Evolutionary conservation across 306 rosid genomes (phyloP).

Genomic region (Sesbania bispinosa): DNA sequence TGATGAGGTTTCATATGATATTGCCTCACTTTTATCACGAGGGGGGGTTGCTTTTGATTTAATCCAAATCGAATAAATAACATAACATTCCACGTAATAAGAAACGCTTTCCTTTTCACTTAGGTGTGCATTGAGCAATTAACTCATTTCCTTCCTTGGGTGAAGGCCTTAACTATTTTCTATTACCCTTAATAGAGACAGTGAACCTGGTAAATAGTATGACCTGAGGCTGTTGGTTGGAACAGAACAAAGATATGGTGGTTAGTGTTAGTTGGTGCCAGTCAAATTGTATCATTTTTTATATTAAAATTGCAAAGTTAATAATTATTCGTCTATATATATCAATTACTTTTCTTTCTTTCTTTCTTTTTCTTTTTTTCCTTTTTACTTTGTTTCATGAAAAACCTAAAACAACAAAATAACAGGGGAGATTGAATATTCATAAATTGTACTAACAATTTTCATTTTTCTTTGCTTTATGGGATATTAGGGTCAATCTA

Average conservation of each 20-base stretch:
- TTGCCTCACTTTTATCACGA: slow-evolving; percentile 31
- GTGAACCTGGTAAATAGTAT: slow-evolving; percentile 1
- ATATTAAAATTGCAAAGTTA: background rate
- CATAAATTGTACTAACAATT: background rate
- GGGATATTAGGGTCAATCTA: too few species aligned
- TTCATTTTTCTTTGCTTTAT: background rate
- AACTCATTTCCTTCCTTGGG: background rate
- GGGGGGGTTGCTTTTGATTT: slow-evolving; percentile 24
- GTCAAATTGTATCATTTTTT: background rate
- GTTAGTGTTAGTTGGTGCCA: slow-evolving; percentile 20
- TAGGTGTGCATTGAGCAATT: slow-evolving; percentile 12
- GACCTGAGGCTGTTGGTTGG: slow-evolving; percentile 9
- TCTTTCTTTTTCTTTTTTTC: too few species aligned
- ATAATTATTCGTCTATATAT: background rate
- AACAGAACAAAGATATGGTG: background rate
- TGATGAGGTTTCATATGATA: slow-evolving; percentile 33
- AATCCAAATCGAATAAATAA: slow-evolving; percentile 28
- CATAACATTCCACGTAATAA: slow-evolving; percentile 2
- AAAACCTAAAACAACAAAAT: background rate
- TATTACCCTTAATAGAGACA: background rate
- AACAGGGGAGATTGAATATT: background rate
- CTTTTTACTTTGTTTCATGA: background rate
- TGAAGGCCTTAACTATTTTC: background rate
- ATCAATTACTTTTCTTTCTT: too few species aligned
- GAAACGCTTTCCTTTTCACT: slow-evolving; percentile 5